Evolutionary conservation across 1,139 yeast species (phyloP).

Genomic region (Suhomyces terraborum): DNA sequence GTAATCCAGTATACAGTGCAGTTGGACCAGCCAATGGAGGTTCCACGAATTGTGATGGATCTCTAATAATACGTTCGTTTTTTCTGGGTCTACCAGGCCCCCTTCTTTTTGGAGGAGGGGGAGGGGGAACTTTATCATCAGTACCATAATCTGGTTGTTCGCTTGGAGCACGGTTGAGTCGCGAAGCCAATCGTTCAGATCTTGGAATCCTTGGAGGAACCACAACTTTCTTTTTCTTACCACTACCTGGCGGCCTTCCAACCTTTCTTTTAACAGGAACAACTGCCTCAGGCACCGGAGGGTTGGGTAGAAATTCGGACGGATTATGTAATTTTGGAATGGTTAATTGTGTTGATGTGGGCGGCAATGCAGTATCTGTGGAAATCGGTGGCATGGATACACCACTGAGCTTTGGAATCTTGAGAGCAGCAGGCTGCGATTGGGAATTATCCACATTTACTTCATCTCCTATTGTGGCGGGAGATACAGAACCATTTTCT

Average conservation of each 20-base stretch:
- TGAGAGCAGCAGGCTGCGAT: neutral
- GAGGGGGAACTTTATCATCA: conserved; percentile 6
- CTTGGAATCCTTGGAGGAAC: conserved; percentile 4
- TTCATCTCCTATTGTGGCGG: neutral
- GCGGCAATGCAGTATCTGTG: conserved; percentile 4
- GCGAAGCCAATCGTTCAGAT: conserved; percentile 8
- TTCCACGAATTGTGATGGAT: conserved; percentile 44
- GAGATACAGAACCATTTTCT: neutral
- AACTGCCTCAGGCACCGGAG: neutral
- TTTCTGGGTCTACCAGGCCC: conserved; percentile 25
- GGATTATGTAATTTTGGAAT: conserved; percentile 6
- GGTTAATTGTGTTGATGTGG: neutral
- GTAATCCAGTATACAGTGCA: conserved; percentile 64
- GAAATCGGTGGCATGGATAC: conserved; percentile 7
- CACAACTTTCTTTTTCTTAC: conserved; percentile 10
- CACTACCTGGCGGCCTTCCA: conserved; percentile 13
- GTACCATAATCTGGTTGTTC: neutral
- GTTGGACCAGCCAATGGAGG: conserved; percentile 56
- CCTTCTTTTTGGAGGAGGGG: conserved; percentile 10
- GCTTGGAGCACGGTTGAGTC: neutral
- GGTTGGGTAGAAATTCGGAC: conserved; percentile 1
- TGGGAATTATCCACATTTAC: neutral
- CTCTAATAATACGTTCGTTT: conserved; percentile 10
- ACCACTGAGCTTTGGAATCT: conserved; percentile 4
- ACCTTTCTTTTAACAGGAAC: conserved; percentile 9